These are phyloP conservation scores for Xylaria polymorpha DNA, from an alignment of 2,329 filamentous ascomycete genomes.

Conservation along the genomic window DNA sequence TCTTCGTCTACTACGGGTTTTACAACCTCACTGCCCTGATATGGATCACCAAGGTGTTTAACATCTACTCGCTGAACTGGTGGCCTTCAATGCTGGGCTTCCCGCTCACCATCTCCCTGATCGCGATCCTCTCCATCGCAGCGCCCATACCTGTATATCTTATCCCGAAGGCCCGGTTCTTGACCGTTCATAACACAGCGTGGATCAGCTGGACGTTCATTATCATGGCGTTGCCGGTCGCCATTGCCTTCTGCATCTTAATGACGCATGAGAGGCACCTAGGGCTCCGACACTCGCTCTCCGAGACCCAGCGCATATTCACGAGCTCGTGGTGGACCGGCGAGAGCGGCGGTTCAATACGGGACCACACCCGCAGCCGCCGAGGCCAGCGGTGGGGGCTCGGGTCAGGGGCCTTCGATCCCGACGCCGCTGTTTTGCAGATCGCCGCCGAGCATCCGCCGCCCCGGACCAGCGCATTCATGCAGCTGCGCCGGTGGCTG, in stretches of 20 bases:
- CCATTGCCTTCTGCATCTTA: slow-evolving; percentile 72
- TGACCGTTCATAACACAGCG: slow-evolving; percentile 71
- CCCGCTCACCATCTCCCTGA: slow-evolving; percentile 70
- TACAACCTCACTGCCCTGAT: slow-evolving; percentile 75
- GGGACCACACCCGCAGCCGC: slow-evolving; percentile 54
- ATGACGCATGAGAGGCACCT: slow-evolving; percentile 73
- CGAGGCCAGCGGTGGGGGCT: slow-evolving; percentile 54
- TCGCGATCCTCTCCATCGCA: slow-evolving; percentile 69
- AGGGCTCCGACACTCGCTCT: slow-evolving; percentile 68
- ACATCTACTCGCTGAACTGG: slow-evolving; percentile 77
- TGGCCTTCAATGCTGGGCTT: slow-evolving; percentile 74
- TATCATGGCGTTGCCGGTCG: slow-evolving; percentile 76
- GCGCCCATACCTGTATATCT: slow-evolving; percentile 71
- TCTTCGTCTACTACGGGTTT: slow-evolving; percentile 76
- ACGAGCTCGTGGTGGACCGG: slow-evolving; percentile 74
- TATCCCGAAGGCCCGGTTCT: slow-evolving; percentile 61
- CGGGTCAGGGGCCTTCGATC: slow-evolving; percentile 54
- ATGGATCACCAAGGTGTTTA: slow-evolving; percentile 79
- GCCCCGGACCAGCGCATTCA: slow-evolving; percentile 49
- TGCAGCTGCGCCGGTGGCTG: slow-evolving; percentile 66
- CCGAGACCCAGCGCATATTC: slow-evolving; percentile 75
- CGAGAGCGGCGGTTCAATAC: slow-evolving; percentile 61
- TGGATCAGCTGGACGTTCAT: slow-evolving; percentile 78
- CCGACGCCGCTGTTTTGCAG: slow-evolving; percentile 49
- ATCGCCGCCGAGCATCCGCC: slow-evolving; percentile 42